Conservation (phyloP, 1,284 basidiomycete species). For the Ustilago vetiveriae region DNA sequence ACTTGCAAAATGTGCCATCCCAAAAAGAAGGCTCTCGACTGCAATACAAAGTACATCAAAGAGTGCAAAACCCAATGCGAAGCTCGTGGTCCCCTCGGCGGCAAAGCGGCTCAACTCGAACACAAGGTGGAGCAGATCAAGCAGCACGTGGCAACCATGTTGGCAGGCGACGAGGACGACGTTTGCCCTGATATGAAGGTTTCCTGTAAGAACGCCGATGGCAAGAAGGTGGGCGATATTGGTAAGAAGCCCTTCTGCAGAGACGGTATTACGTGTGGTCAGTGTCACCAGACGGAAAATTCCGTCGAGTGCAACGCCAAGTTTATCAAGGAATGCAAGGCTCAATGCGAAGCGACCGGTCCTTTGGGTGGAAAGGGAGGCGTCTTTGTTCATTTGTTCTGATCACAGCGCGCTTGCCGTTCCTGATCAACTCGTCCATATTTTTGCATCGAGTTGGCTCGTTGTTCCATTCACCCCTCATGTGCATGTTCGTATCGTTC, state of each 20-base stretch:
- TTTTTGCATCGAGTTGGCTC: no score
- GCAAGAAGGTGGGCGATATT: constrained; percentile 39
- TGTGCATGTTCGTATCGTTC: no score
- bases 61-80: constrained; percentile 38
- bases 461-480: no score
- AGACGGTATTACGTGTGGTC: constrained; percentile 36
- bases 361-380: constrained; percentile 45
- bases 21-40: constrained; percentile 46
- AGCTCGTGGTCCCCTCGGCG: constrained; percentile 48
- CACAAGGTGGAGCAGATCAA: neutral
- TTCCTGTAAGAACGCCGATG: constrained; percentile 38
- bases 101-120: constrained; percentile 11
- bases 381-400: constrained; percentile 36
- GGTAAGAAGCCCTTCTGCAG: constrained; percentile 52
- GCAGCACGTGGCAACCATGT: neutral
- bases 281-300: constrained; percentile 50
- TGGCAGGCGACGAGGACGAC: constrained; percentile 36
- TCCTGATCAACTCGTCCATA: neutral
- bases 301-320: constrained; percentile 47
- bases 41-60: constrained; percentile 47
- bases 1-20: constrained; percentile 31
- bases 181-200: constrained; percentile 54
- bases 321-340: constrained; percentile 39
- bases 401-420: neutral
- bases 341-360: constrained; percentile 48